Evolutionary conservation across 768 basidiomycete species (phyloP).

Genomic region (Mycena sanguinolenta): DNA sequence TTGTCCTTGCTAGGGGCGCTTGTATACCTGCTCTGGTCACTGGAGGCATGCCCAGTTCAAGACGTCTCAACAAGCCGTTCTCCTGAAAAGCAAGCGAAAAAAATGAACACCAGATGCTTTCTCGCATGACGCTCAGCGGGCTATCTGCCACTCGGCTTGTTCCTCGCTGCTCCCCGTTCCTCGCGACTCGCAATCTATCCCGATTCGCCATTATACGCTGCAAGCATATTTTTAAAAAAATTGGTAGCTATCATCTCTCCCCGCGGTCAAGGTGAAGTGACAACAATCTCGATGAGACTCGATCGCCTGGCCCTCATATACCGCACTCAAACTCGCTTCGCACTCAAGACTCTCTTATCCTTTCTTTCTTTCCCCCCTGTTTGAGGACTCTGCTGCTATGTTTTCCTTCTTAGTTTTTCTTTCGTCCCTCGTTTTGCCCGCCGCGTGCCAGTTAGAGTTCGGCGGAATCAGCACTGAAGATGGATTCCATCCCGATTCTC

Average conservation of each 20-base stretch:
- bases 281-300: constrained; percentile 12
- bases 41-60: no score
- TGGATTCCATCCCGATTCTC: constrained; percentile 29
- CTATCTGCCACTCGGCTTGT: no score
- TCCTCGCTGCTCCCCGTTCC: background rate
- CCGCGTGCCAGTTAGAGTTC: constrained; percentile 20
- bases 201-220: background rate
- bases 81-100: no score
- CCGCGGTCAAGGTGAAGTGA: constrained; percentile 2
- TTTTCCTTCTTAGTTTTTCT: constrained; percentile 9
- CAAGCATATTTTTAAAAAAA: background rate
- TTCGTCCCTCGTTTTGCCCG: constrained; percentile 27
- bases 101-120: no score
- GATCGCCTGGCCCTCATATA: background rate
- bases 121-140: no score
- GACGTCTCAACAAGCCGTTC: no score
- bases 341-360: background rate
- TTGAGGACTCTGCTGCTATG: constrained; percentile 17
- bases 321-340: background rate
- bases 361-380: background rate
- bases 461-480: background rate
- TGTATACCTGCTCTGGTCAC: no score
- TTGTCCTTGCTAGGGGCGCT: no score
- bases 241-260: constrained; percentile 16
- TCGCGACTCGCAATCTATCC: background rate